Evolutionary conservation across 129 eudicot species (phyloP).

Genomic region (Oenanthe sinensis): DNA sequence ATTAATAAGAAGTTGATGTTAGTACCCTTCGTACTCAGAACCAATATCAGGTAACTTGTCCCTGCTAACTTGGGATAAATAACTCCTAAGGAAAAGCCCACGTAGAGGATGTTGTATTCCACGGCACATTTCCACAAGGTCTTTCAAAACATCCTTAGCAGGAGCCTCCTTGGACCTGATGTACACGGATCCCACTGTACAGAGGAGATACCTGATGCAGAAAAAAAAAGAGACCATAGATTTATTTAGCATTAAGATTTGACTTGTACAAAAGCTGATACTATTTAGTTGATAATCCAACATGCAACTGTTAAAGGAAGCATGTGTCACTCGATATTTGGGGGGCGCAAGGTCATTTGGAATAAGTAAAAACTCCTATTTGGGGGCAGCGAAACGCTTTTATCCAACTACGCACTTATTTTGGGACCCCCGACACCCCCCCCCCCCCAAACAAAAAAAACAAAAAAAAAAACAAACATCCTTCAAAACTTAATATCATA

Average conservation of each 20-base stretch:
- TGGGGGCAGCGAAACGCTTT: no score
- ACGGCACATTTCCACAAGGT: slow-evolving; percentile 96
- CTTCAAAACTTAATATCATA: no score
- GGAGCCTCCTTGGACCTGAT: slow-evolving; percentile 92
- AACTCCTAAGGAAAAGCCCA: slow-evolving; percentile 88
- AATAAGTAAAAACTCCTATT: no score
- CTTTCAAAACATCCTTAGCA: slow-evolving; percentile 89
- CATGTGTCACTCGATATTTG: background rate
- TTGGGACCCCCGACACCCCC: no score
- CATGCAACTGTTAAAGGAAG: background rate
- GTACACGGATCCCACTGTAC: slow-evolving; percentile 95
- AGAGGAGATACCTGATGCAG: slow-evolving; percentile 71
- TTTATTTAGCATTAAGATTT: background rate
- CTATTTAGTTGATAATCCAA: background rate
- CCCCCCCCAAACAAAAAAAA: no score
- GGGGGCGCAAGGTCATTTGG: no score
- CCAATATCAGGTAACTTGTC: slow-evolving; percentile 95
- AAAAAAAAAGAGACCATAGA: slow-evolving; percentile 19
- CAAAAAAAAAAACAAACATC: no score
- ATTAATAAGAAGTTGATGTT: background rate
- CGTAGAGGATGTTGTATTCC: slow-evolving; percentile 95
- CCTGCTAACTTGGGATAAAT: slow-evolving; percentile 85
- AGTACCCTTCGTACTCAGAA: slow-evolving; percentile 93
- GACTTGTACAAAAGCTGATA: background rate
- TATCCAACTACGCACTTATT: no score